phyloP scores from a whole-genome alignment of 2,329 filamentous ascomycete genomes.

The Ophiostoma piceae region DNA sequence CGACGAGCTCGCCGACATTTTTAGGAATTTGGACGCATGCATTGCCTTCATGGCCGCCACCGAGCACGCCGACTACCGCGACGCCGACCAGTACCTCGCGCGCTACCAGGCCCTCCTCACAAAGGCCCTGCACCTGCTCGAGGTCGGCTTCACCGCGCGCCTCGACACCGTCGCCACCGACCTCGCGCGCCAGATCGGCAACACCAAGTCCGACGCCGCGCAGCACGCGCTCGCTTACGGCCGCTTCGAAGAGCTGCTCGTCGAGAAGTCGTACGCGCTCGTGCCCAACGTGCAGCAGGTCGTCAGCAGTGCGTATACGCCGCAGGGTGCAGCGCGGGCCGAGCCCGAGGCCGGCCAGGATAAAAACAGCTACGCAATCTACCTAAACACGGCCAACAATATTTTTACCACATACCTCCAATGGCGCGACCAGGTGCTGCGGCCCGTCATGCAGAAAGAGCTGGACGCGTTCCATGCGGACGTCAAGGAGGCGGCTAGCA shows the following conservation, averaged over 20 bases:
- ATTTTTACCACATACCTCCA: conserved; percentile 51
- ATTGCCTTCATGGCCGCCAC: conserved; percentile 79
- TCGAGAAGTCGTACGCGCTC: conserved; percentile 50
- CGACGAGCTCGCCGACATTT: conserved; percentile 79
- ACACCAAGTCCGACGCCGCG: conserved; percentile 54
- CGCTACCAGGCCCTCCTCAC: conserved; percentile 77
- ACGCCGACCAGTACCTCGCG: conserved; percentile 80
- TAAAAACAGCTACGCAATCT: conserved; percentile 46
- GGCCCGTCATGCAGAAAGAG: conserved; percentile 49
- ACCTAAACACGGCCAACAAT: conserved; percentile 49
- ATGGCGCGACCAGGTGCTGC: conserved; percentile 50
- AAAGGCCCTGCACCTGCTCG: conserved; percentile 58
- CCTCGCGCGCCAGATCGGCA: conserved; percentile 49
- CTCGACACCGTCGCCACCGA: conserved; percentile 51
- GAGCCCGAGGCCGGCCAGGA: neutral
- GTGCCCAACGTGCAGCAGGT: conserved; percentile 53
- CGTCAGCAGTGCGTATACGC: conserved; percentile 48
- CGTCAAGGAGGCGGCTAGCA: conserved; percentile 36
- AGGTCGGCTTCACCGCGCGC: conserved; percentile 50
- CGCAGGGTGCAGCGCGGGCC: conserved; percentile 40
- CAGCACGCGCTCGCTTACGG: conserved; percentile 56
- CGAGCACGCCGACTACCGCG: conserved; percentile 65
- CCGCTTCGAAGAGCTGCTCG: conserved; percentile 54
- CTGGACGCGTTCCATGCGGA: conserved; percentile 51
- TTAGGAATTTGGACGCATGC: conserved; percentile 81